Evolutionary conservation across 2,329 filamentous ascomycete species (phyloP), one percentile per base, ranked within the genome.

Genomic region (Sarocladiaceae sp.): DNA sequence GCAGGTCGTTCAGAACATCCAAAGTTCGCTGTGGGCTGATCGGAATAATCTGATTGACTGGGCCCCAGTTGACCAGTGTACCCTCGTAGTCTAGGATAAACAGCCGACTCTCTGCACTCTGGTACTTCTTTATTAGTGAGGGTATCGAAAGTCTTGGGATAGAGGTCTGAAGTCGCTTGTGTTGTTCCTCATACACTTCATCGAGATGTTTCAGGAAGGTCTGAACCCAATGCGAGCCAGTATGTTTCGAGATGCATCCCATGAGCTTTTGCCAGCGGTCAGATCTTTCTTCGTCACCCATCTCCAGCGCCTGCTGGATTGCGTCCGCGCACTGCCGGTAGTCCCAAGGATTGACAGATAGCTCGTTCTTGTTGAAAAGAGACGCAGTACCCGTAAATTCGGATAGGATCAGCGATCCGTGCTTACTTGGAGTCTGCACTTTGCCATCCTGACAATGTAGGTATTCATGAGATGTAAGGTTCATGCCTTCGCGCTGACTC

Each of bases 401-500:
- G 50, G 88, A 95, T 44, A 97, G 70, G 51, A 97, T 95, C 33
- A 97, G 73, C 1, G 89, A 90, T 2, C 88, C 88, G 56, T 93
- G 82, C 64, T 88, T 90, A 68, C 89, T 89, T 46, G 82, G 70
- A 2, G 74, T 70, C 49, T 78, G 67, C 43, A 75, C 73, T 52
- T 78, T 78, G 32, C 90, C 90, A 57, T 97, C 91, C 59, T 97
- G 91, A 58, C 90, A 96, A 53, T 88, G 87, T 26, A 96, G 77
- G 58, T 89, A 97, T 61, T 97, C 91, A 60, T 97, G 93, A 5
- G 86, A 90, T 0, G 91, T 96, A 45, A 97, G 67, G 60, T 96
- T 97, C 93, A 97, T 97, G 50, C 91, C 91, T 62, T 97, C 91
- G 43, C 93, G 88, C 55, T 97, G 81, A 59, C 88, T 94, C 2